These are phyloP conservation scores for Penicillium sp. DNA, from an alignment of 2,329 filamentous ascomycete species.

Conservation along the genomic window DNA sequence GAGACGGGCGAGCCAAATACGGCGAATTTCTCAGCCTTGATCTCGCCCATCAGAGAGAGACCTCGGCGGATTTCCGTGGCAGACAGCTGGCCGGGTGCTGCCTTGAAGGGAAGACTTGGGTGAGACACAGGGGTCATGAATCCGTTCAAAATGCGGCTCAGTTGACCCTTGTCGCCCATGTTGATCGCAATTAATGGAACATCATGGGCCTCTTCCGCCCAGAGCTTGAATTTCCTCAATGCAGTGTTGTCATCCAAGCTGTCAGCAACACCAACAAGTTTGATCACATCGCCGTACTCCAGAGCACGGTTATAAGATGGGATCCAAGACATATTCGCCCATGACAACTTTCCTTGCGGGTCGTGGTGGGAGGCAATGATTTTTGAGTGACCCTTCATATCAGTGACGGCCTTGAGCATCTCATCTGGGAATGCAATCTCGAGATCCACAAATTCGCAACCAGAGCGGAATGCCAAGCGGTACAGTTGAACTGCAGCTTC, in stretches of 20 bases:
- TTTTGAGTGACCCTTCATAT: slow-evolving; percentile 65
- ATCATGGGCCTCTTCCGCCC: slow-evolving; percentile 65
- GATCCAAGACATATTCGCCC: slow-evolving; percentile 90
- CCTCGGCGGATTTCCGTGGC: slow-evolving; percentile 79
- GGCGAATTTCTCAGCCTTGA: slow-evolving; percentile 70
- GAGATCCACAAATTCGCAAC: slow-evolving; percentile 86
- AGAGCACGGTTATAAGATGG: slow-evolving; percentile 82
- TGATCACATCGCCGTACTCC: slow-evolving; percentile 87
- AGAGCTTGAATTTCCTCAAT: slow-evolving; percentile 71
- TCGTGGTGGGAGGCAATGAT: slow-evolving; percentile 97
- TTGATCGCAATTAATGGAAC: slow-evolving; percentile 92
- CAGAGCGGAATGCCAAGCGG: slow-evolving; percentile 69
- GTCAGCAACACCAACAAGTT: slow-evolving; percentile 78
- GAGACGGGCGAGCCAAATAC: slow-evolving; percentile 82
- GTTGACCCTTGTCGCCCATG: slow-evolving; percentile 81
- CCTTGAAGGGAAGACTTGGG: slow-evolving; percentile 80
- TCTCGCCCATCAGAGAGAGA: slow-evolving; percentile 70
- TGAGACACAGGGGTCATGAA: slow-evolving; percentile 96
- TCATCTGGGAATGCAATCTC: slow-evolving; percentile 79
- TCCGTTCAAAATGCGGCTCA: slow-evolving; percentile 81
- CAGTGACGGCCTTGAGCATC: slow-evolving; percentile 63
- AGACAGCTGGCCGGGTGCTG: slow-evolving; percentile 88
- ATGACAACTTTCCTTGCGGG: slow-evolving; percentile 68
- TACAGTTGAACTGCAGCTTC: slow-evolving; percentile 71
- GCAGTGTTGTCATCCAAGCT: slow-evolving; percentile 79